Evolutionary conservation across 495 filamentous ascomycete genomes (phyloP).

Genomic region (Hypoxylon fuscum): DNA sequence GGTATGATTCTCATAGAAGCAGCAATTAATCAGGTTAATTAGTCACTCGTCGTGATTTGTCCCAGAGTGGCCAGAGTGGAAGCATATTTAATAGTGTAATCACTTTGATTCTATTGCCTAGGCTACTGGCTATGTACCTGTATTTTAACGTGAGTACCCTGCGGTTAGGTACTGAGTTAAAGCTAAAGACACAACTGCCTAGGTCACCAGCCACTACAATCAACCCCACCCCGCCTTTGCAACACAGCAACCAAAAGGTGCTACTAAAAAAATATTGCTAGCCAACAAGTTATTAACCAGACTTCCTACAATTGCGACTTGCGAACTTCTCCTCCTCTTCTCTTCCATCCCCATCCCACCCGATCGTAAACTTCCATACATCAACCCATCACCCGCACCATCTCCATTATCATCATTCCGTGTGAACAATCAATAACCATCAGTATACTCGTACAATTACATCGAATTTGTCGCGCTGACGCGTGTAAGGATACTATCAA

Average conservation of each 20-base stretch:
- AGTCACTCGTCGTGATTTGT: too few relatives aligned
- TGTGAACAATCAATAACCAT: slow-evolving; percentile 12
- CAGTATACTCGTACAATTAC: slow-evolving; percentile 17
- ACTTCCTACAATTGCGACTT: slow-evolving; percentile 20
- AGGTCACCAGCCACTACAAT: too few relatives aligned
- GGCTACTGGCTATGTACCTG: too few relatives aligned
- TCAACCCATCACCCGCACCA: slow-evolving; percentile 19
- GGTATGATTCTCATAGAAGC: too few relatives aligned
- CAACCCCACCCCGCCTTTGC: slow-evolving; percentile 34
- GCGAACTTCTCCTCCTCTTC: slow-evolving; percentile 8
- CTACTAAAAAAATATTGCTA: slow-evolving; percentile 32
- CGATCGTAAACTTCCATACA: slow-evolving; percentile 15
- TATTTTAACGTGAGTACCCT: too few relatives aligned
- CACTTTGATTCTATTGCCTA: too few relatives aligned
- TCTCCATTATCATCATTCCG: slow-evolving; percentile 1
- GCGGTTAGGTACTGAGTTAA: too few relatives aligned
- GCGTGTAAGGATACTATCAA: background rate
- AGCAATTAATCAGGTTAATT: too few relatives aligned
- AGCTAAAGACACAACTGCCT: too few relatives aligned
- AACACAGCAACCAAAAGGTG: slow-evolving; percentile 37
- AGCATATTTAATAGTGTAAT: too few relatives aligned
- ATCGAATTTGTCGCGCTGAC: slow-evolving; percentile 17
- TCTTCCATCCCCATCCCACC: slow-evolving; percentile 2
- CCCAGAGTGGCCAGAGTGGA: too few relatives aligned
- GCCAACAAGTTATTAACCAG: slow-evolving; percentile 1